Percentiles rank a stretch among this genome's conserved stretches.
Evolutionary conservation across 2,329 filamentous ascomycete genomes (phyloP).

Genomic region (Aspergillus melleus): DNA sequence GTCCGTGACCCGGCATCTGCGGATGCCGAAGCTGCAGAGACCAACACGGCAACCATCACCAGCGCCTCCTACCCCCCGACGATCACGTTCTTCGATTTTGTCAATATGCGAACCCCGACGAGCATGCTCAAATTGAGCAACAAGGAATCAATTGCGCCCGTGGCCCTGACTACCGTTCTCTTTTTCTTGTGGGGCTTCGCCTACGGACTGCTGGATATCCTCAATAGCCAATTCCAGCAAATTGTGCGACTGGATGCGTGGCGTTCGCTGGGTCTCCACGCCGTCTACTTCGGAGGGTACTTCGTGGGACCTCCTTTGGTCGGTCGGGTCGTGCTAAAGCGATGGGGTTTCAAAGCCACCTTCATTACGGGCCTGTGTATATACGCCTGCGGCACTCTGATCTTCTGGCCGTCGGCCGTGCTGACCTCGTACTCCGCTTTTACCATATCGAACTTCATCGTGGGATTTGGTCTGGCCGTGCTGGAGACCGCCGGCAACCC

Average conservation of each 20-base stretch:
- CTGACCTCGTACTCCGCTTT: slow-evolving; percentile 62
- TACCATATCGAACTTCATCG: slow-evolving; percentile 63
- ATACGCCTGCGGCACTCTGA: slow-evolving; percentile 62
- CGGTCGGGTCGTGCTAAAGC: slow-evolving; percentile 55
- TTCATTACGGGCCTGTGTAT: slow-evolving; percentile 61
- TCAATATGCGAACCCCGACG: slow-evolving; percentile 57
- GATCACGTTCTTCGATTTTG: slow-evolving; percentile 62
- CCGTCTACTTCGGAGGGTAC: slow-evolving; percentile 62
- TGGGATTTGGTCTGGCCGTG: slow-evolving; percentile 60
- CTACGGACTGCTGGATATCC: slow-evolving; percentile 79
- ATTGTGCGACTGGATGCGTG: slow-evolving; percentile 44
- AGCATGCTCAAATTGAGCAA: slow-evolving; percentile 61
- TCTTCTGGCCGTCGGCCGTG: slow-evolving; percentile 67
- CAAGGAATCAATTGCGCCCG: slow-evolving; percentile 57
- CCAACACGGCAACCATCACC: slow-evolving; percentile 41
- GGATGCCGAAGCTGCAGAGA: slow-evolving; percentile 27
- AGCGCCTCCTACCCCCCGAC: slow-evolving; percentile 32
- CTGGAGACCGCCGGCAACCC: slow-evolving; percentile 63
- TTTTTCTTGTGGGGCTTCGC: slow-evolving; percentile 91
- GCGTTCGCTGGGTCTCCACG: slow-evolving; percentile 53
- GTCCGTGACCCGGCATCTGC: slow-evolving; percentile 43
- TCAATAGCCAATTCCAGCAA: slow-evolving; percentile 65
- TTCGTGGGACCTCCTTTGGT: slow-evolving; percentile 56
- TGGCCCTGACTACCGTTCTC: slow-evolving; percentile 69
- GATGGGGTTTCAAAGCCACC: slow-evolving; percentile 63